A percentile compares a stretch with the other conserved stretches of the same genome.
These are phyloP conservation scores for Coniferiporia weirii DNA, from an alignment of 1,284 basidiomycete species.

Conservation along the genomic window DNA sequence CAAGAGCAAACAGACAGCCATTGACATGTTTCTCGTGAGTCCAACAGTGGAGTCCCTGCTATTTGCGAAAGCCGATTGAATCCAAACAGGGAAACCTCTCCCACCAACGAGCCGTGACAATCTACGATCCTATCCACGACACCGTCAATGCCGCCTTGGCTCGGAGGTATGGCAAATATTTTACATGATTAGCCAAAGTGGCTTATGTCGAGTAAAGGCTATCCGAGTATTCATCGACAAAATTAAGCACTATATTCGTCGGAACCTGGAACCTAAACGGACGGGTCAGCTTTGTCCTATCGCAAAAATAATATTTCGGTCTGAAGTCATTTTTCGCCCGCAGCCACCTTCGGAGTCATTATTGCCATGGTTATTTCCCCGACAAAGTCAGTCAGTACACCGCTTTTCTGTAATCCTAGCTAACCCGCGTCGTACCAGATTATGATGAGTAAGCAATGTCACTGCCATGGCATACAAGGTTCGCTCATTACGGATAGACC, in stretches of 20 bases:
- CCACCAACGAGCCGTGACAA: constrained; percentile 81
- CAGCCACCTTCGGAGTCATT: constrained; percentile 79
- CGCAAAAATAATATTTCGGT: background rate
- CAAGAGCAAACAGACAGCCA: constrained; percentile 89
- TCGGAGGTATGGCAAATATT: constrained; percentile 42
- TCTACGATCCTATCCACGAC: constrained; percentile 94
- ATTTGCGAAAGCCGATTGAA: background rate
- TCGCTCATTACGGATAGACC: constrained; percentile 46
- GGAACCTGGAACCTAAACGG: constrained; percentile 99
- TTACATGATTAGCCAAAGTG: constrained; percentile 10
- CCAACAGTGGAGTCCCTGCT: background rate
- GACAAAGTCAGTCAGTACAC: constrained; percentile 51
- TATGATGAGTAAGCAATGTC: constrained; percentile 48
- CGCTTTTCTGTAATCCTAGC: background rate
- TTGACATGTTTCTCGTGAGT: constrained; percentile 88
- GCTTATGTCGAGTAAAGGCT: constrained; percentile 39
- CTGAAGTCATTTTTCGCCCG: constrained; percentile 18
- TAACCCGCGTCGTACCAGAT: constrained; percentile 33
- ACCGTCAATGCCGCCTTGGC: constrained; percentile 69
- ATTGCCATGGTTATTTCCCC: constrained; percentile 87
- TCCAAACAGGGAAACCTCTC: constrained; percentile 78
- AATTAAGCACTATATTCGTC: constrained; percentile 69
- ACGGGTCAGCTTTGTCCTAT: constrained; percentile 43
- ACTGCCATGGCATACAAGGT: background rate
- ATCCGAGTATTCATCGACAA: constrained; percentile 81